These are phyloP conservation scores for Clohesyomyces aquaticus DNA, from an alignment of 495 filamentous ascomycete species.

Conservation along the genomic window DNA sequence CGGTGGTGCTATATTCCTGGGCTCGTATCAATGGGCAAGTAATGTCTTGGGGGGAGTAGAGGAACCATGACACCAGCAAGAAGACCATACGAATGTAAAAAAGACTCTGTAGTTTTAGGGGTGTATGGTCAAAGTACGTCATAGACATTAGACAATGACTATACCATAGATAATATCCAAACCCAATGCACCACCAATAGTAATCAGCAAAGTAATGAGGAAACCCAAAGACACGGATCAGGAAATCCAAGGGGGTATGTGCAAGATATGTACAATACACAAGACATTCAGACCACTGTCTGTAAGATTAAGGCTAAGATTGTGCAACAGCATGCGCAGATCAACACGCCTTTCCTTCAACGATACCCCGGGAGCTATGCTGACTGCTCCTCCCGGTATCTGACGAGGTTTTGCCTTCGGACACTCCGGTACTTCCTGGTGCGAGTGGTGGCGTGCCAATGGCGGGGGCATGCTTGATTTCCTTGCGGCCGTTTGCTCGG, in stretches of 20 bases:
- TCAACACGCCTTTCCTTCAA: constrained; percentile 23
- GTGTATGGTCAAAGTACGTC: not conserved
- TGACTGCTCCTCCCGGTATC: constrained; percentile 32
- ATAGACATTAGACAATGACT: not conserved
- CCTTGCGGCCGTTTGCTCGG: constrained; percentile 82
- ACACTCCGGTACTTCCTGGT: constrained; percentile 29
- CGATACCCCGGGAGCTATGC: constrained; percentile 32
- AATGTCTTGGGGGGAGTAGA: constrained; percentile 61
- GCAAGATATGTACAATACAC: constrained; percentile 32
- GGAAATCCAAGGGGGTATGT: constrained; percentile 31
- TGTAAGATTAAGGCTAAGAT: not conserved
- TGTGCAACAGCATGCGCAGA: no score
- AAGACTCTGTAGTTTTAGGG: not conserved
- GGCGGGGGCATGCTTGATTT: constrained; percentile 40
- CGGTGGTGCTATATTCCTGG: constrained; percentile 92
- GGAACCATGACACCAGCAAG: constrained; percentile 17
- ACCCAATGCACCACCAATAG: not conserved
- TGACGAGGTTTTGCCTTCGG: constrained; percentile 33
- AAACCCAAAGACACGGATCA: no score
- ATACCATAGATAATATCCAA: not conserved
- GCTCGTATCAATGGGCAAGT: constrained; percentile 90
- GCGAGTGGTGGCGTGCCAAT: constrained; percentile 16
- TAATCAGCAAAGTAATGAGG: no score
- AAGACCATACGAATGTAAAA: not conserved
- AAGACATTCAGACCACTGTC: constrained; percentile 2